Conservation (phyloP, 257 asterid species). For the Solanum sejunctum region DNA sequence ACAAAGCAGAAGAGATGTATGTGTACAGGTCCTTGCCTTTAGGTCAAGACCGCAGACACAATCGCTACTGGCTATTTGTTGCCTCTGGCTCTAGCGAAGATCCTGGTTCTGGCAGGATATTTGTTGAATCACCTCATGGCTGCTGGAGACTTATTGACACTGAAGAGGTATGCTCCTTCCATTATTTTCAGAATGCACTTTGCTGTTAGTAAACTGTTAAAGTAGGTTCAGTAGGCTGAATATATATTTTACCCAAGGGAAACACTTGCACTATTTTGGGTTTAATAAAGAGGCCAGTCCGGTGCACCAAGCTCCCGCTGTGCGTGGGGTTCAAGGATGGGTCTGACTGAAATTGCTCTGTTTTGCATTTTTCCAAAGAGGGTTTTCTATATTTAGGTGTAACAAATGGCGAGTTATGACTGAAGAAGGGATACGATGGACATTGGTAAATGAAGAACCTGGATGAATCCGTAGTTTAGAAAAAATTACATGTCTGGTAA, state of each 20-base stretch:
- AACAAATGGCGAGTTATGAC: background rate
- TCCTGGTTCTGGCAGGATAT: constrained; percentile 93
- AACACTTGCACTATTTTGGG: background rate
- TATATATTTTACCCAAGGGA: background rate
- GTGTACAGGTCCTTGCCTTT: constrained; percentile 90
- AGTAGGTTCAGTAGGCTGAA: background rate
- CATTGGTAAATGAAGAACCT: background rate
- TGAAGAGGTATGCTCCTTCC: constrained; percentile 46
- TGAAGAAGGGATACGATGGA: background rate
- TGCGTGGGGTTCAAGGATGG: background rate
- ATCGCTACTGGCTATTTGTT: constrained; percentile 88
- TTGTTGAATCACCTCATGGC: constrained; percentile 69
- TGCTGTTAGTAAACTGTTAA: background rate
- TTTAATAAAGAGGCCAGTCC: background rate
- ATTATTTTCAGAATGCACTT: background rate
- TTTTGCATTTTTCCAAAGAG: background rate
- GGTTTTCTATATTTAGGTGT: background rate
- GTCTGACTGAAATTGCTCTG: background rate
- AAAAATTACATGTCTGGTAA: background rate
- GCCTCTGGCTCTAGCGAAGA: constrained; percentile 79
- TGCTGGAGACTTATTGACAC: constrained; percentile 77
- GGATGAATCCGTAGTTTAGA: background rate
- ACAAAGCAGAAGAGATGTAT: constrained; percentile 80
- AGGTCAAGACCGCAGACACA: constrained; percentile 94
- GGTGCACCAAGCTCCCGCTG: background rate